Evolutionary conservation across 108 stramenopile species (phyloP).

Genomic region (Parmales sp.): DNA sequence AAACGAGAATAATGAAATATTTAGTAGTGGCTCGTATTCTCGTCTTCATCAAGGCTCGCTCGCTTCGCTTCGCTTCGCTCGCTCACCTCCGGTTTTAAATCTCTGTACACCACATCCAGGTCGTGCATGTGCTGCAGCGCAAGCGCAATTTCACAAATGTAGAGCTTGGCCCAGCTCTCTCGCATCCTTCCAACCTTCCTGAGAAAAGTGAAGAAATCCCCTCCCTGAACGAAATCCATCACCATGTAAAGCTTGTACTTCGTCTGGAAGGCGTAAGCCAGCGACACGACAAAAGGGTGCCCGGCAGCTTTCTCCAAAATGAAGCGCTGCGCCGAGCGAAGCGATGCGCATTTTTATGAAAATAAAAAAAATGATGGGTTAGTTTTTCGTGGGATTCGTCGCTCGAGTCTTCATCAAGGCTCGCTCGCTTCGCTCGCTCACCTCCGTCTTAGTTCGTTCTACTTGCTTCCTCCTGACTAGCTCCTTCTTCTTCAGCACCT

Average conservation of each 20-base stretch:
- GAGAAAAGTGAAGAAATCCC: slow-evolving; percentile 19
- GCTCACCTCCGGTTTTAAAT: slow-evolving; percentile 36
- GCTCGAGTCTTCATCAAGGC: too few relatives aligned
- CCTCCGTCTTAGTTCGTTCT: slow-evolving; percentile 42
- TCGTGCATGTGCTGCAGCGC: slow-evolving; percentile 28
- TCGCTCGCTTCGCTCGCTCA: too few relatives aligned
- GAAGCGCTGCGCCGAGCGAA: not conserved
- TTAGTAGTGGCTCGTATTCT: too few relatives aligned
- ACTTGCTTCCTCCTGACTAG: slow-evolving; percentile 32
- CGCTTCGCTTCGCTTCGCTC: too few relatives aligned
- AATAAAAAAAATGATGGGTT: too few relatives aligned
- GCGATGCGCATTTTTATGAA: too few relatives aligned
- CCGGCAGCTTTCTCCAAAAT: not conserved
- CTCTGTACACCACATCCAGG: slow-evolving; percentile 30
- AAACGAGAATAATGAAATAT: too few relatives aligned
- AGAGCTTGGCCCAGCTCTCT: slow-evolving; percentile 16
- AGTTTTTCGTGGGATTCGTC: too few relatives aligned
- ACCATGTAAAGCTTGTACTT: slow-evolving; percentile 16
- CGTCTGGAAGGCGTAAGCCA: slow-evolving; percentile 26
- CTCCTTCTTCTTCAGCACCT: slow-evolving; percentile 36
- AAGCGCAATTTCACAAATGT: slow-evolving; percentile 30
- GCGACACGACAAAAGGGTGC: slow-evolving; percentile 24
- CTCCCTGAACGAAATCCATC: slow-evolving; percentile 25
- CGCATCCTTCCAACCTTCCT: not conserved
- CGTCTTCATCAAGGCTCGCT: too few relatives aligned